A percentile compares a stretch with the other conserved stretches of the same genome.
Evolutionary conservation across 257 asterid genomes (phyloP).

Genomic region (Cinchona pubescens): DNA sequence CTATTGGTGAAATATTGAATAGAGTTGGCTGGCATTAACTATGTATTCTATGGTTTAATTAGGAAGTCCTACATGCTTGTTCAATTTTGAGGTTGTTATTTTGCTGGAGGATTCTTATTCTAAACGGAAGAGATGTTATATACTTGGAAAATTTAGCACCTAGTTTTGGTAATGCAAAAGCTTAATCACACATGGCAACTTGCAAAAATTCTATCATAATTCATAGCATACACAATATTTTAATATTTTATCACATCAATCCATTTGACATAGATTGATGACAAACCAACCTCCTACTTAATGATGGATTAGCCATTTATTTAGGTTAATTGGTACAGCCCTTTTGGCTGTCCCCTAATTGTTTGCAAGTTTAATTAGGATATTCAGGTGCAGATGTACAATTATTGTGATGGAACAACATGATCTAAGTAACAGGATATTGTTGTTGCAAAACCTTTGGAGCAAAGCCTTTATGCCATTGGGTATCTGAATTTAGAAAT

Average conservation of each 20-base stretch:
- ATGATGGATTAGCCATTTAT: slow-evolving; percentile 6
- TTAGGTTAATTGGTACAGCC: neutral
- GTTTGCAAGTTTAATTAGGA: neutral
- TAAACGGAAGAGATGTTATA: neutral
- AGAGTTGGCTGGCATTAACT: too few species aligned
- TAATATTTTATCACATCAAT: neutral
- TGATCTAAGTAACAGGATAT: neutral
- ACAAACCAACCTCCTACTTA: too few species aligned
- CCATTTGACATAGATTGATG: neutral
- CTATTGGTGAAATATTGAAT: neutral
- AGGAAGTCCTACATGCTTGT: neutral
- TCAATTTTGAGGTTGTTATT: neutral
- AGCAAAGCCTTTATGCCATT: neutral
- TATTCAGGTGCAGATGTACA: neutral
- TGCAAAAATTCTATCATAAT: neutral
- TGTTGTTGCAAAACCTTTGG: neutral
- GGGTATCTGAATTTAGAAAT: neutral
- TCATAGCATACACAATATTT: neutral
- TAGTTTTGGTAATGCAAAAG: neutral
- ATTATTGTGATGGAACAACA: slow-evolving; percentile 8
- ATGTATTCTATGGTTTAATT: too few species aligned
- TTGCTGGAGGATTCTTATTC: neutral
- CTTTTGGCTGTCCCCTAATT: neutral
- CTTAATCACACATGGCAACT: neutral
- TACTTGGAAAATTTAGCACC: neutral